Base-by-base conservation (phyloP, 2,329 filamentous ascomycete genomes). In the Domatiomyces catenatus region DNA sequence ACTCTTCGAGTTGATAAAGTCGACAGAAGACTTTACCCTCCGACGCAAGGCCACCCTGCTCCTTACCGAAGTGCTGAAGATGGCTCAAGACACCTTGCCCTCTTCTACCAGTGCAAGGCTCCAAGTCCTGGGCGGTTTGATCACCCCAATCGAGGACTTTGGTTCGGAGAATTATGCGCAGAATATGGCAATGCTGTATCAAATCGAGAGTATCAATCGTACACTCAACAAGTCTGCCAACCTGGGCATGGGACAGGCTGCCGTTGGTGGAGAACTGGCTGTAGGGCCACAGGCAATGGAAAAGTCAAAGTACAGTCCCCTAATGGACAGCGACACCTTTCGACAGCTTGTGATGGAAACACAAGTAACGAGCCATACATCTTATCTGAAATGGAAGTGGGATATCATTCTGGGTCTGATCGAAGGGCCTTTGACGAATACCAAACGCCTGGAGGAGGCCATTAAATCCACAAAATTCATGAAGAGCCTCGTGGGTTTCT, bases 341-440 rank as follows among this genome's bases (percentile, higher is more conserved):
- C 72, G 79, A 43, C 74, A 73, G 50, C 69, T 79, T 24, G 75
- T 84, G 62, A 64, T 75, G 42, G 73, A 96, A 54, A 92, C 86
- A 3, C 81, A 87, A 50, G 87, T 98, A 1, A 71, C 96, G 45
- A 86, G 83, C 55, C 92, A 86, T 53, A 87, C 87, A 54, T 95
- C 94, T 59, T 94, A 85, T 61, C 74, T 80, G 42, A 98, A 98
- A 65, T 98, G 92, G 92, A 90, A 94, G 63, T 98, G 93, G 92
- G 87, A 94, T 54, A 73, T 94, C 39, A 88, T 98, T 43, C 76
- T 89, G 52, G 84, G 83, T 59, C 81, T 96, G 48, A 89, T 98
- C 36, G 90, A 96, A 63, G 93, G 92, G 0, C 92, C 93, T 1
- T 69, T 98, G 19, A 83, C 88, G 20, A 94, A 88, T 57, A 83